phyloP scores from a whole-genome alignment of 2,329 filamentous ascomycete genomes.

The Colletotrichum somersetense region DNA sequence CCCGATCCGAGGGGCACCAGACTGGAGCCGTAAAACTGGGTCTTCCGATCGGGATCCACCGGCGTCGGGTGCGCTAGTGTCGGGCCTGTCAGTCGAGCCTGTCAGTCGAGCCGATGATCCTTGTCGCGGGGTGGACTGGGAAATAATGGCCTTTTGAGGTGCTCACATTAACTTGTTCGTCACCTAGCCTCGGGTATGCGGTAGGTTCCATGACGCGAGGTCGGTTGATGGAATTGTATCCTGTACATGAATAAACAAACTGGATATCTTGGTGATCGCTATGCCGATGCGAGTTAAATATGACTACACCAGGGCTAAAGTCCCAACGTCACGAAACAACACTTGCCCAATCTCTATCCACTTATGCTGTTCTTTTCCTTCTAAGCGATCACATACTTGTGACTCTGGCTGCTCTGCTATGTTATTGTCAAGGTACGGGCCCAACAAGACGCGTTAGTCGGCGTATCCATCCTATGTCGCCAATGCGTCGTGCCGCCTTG shows the following conservation, averaged over 20 bases:
- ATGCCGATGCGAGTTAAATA: background rate
- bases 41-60: conserved; percentile 31
- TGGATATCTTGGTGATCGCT: background rate
- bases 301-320: background rate
- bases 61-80: conserved; percentile 32
- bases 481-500: background rate
- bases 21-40: conserved; percentile 8
- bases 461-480: background rate
- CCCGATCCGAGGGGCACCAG: conserved; percentile 10
- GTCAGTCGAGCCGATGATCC: background rate
- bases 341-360: background rate
- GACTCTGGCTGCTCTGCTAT: background rate
- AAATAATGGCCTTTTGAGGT: too few relatives aligned
- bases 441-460: too few relatives aligned
- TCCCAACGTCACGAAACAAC: background rate
- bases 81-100: background rate
- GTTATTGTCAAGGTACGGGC: too few relatives aligned
- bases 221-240: too few relatives aligned
- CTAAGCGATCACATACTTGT: background rate
- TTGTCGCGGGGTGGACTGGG: background rate
- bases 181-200: background rate
- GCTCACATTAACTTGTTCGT: background rate
- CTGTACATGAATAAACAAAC: background rate
- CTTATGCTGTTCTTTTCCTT: too few relatives aligned
- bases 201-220: background rate